Conservation (phyloP, 495 filamentous ascomycete genomes). For the Penicillium herquei region DNA sequence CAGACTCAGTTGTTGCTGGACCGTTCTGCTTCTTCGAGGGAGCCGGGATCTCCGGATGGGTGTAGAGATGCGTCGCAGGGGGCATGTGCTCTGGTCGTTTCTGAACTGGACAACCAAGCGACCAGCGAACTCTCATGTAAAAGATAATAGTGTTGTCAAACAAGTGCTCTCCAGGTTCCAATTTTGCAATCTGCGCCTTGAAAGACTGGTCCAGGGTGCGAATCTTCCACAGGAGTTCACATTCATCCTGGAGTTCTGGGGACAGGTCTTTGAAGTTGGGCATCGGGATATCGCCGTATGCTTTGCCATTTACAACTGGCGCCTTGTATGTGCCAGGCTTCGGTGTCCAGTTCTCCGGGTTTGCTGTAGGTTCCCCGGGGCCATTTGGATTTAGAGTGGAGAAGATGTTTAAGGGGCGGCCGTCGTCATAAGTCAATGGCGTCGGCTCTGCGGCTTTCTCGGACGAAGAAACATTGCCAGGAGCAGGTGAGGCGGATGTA, state of each 20-base stretch:
- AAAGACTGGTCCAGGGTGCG: conserved; percentile 34
- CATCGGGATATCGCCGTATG: conserved; percentile 4
- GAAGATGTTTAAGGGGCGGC: neutral
- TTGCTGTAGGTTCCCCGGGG: neutral
- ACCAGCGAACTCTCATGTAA: conserved; percentile 35
- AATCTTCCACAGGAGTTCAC: conserved; percentile 24
- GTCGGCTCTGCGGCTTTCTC: conserved; percentile 6
- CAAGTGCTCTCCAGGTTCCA: conserved; percentile 26
- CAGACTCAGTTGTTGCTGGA: neutral
- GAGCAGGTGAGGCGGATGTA: neutral
- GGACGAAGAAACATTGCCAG: conserved; percentile 10
- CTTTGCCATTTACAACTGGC: too few species aligned
- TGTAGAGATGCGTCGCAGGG: too few species aligned
- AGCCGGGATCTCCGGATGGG: too few species aligned
- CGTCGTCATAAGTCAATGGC: neutral
- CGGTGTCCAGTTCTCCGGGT: too few species aligned
- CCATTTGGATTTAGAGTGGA: neutral
- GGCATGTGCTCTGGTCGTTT: neutral
- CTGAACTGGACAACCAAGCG: conserved; percentile 32
- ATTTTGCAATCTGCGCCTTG: conserved; percentile 26
- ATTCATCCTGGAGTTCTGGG: conserved; percentile 17
- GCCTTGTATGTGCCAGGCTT: too few species aligned
- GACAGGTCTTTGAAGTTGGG: conserved; percentile 17
- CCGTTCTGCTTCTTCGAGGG: too few species aligned
- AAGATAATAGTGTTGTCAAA: conserved; percentile 35